phyloP scores from a whole-genome alignment of 2,329 filamentous ascomycete genomes.

The Paecilomyces formosus region DNA sequence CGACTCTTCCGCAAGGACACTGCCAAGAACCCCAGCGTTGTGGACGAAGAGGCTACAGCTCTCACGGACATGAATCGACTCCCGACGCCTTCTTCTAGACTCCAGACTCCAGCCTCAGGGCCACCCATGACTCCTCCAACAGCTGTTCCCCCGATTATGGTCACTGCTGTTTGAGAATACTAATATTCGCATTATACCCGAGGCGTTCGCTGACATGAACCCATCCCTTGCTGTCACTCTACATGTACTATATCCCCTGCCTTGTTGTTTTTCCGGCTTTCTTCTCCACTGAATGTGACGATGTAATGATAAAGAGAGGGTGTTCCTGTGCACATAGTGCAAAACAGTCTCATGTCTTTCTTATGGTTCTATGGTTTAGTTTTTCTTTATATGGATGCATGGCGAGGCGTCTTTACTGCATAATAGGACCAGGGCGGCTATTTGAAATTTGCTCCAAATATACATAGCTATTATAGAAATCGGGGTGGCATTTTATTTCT shows the following conservation, averaged over 20 bases:
- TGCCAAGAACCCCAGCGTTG: slow-evolving; percentile 2
- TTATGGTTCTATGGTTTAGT: background rate
- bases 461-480: background rate
- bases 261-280: background rate
- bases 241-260: background rate
- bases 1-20: slow-evolving; percentile 9
- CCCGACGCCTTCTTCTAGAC: slow-evolving; percentile 9
- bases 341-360: background rate
- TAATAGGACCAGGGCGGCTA: background rate
- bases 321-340: background rate
- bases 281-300: background rate
- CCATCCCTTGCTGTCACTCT: background rate
- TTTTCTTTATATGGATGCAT: background rate
- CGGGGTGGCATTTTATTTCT: background rate
- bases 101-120: background rate
- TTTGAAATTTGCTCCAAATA: background rate
- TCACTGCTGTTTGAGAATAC: slow-evolving; percentile 17
- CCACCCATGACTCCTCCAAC: slow-evolving; percentile 11
- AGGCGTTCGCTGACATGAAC: background rate
- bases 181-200: background rate
- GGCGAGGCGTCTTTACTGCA: background rate
- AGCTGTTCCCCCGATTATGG: slow-evolving; percentile 29
- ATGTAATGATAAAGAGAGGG: background rate
- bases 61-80: slow-evolving; percentile 5
- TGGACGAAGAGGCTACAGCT: slow-evolving; percentile 12